Evolutionary conservation across 345 rosid species (phyloP), one percentile per base, ranked within the genome.

Genomic region (Citrus medica): DNA sequence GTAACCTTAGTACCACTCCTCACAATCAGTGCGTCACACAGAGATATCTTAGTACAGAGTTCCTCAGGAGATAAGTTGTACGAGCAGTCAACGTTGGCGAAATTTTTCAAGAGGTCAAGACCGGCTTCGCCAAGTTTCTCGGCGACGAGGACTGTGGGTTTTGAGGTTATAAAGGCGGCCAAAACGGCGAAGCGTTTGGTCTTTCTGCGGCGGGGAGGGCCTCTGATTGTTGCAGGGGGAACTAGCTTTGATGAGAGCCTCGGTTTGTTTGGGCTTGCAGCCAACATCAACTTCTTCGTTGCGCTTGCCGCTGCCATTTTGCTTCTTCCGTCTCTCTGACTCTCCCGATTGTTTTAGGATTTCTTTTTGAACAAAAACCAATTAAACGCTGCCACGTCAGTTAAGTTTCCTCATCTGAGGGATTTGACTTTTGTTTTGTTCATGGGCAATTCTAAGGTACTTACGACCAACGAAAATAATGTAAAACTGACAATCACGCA

Each of bases 81-180:
- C 24, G 84, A 79, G 80, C 89, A 86, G 65, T 84, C 89, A 71
- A 86, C 84, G 75, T 86, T 79, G 51, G 84, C 89, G 78, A 75
- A 82, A n/a, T 71, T 63, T 67, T 53, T 79, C 60, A 86, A 68
- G 3, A 82, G 77, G 8, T 84, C n/a, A 9, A 86, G 76, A 9
- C 89, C 89, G 2, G 84, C 84, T 37, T 84, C 84, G 6, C 84
- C 89, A 32, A 86, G 87, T 75, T 84, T 82, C 68, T 86, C 87
- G 48, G 89, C 55, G 13, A 84, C 79, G 1, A 79, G 75, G 46
- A 81, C 78, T 0, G 84, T 78, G 25, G 87, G 84, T 61, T 76
- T 79, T 22, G 84, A 66, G 77, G 67, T 55, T 21, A 77, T 48
- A 6, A 53, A 25, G 28, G 85, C 38, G 60, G 83, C 68, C n/a